phyloP scores from a whole-genome alignment of 2,329 filamentous ascomycete species.

The Alternaria dauci region DNA sequence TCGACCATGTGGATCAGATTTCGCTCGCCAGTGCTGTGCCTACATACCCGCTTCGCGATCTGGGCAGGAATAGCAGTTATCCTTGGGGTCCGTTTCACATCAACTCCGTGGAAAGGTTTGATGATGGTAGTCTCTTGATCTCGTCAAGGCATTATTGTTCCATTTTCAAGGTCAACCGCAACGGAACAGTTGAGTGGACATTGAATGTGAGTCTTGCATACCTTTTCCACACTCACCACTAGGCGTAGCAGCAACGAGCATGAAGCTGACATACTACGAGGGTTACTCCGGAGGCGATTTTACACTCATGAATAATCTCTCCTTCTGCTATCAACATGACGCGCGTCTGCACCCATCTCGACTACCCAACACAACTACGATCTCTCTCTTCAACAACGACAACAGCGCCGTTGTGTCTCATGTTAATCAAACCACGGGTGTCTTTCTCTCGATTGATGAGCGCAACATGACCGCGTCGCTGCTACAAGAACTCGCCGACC shows the following conservation, averaged over 20 bases:
- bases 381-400: slow-evolving; percentile 10
- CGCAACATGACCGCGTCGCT: slow-evolving; percentile 10
- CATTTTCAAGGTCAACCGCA: slow-evolving; percentile 1
- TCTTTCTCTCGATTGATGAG: slow-evolving; percentile 14
- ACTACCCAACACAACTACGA: background rate
- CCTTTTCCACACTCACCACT: background rate
- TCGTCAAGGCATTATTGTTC: slow-evolving; percentile 8
- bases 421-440: slow-evolving; percentile 4
- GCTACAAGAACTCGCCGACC: slow-evolving; percentile 7
- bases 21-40: slow-evolving; percentile 6
- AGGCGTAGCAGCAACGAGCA: background rate
- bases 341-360: slow-evolving; percentile 12
- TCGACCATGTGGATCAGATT: slow-evolving; percentile 12
- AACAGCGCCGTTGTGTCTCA: slow-evolving; percentile 5
- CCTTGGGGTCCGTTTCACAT: slow-evolving; percentile 8
- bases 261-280: background rate
- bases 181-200: slow-evolving; percentile 8
- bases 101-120: slow-evolving; percentile 6
- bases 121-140: slow-evolving; percentile 5
- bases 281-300: slow-evolving; percentile 16
- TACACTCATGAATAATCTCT: slow-evolving; percentile 10
- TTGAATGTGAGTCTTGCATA: slow-evolving; percentile 1
- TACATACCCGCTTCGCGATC: slow-evolving; percentile 1
- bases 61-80: slow-evolving; percentile 7
- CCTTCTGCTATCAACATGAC: slow-evolving; percentile 22